phyloP scores from a whole-genome alignment of 139 green algal genomes.

The Coelastrella sp. region DNA sequence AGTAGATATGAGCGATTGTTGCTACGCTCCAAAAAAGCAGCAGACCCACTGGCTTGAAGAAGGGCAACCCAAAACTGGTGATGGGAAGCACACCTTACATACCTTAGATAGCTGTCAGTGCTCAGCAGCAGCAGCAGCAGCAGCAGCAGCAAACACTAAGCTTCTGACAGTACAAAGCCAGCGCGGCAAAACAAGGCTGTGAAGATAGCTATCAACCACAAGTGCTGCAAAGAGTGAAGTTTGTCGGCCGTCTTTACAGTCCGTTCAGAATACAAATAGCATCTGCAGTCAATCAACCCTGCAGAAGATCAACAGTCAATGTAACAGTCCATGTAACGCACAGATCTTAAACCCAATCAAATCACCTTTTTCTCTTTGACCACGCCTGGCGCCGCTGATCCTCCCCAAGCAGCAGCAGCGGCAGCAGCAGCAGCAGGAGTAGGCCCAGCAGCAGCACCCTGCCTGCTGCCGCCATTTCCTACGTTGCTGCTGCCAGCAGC shows the following conservation, averaged over 20 bases:
- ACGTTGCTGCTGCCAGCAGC: neutral
- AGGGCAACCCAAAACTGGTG: neutral
- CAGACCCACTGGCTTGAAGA: neutral
- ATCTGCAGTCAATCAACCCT: neutral
- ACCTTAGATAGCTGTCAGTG: neutral
- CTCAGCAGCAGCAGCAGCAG: constrained; percentile 3
- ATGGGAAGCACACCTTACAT: neutral
- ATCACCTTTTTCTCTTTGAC: neutral
- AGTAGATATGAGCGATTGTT: too few species aligned
- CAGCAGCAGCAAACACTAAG: neutral
- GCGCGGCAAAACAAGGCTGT: too few species aligned
- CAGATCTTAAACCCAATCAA: neutral
- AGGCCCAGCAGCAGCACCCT: neutral
- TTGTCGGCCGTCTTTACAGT: too few species aligned
- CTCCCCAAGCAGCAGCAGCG: constrained; percentile 34
- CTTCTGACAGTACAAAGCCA: too few species aligned
- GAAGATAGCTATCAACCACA: too few species aligned
- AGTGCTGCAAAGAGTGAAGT: too few species aligned
- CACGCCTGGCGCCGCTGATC: neutral
- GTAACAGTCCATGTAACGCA: neutral
- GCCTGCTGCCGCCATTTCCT: constrained; percentile 15
- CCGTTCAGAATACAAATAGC: too few species aligned
- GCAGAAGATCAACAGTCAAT: neutral
- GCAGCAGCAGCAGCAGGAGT: constrained; percentile 27
- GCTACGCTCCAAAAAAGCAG: neutral